Evolutionary conservation across 176 grass and related monocot species (phyloP), one percentile per base, ranked within the genome.

Genomic region (Eleusine indica): DNA sequence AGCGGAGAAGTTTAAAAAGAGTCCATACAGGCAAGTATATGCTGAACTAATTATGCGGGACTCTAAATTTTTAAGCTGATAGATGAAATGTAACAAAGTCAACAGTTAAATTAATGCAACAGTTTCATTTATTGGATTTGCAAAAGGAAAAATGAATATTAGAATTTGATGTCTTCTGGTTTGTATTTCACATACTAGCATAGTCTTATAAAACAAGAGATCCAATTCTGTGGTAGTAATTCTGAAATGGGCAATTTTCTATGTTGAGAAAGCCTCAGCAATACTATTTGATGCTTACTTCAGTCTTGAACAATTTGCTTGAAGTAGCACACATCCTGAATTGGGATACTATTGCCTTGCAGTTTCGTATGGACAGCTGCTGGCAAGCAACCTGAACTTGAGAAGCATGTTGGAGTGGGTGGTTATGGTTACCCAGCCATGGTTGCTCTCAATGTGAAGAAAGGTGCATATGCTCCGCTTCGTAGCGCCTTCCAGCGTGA

Each of bases 361-460:
- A 99, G 97, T 82, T 99, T 92, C 83, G 86, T 99, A 75, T 99
- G 91, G 97, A 70, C 88, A 66, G 93, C 87, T 35, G 91, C 97
- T 28, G 89, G 93, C 49, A 99, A 96, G 86, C 97, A 99, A 89
- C 29, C 61, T 81, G 91, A 96, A 73, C 88, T 99, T 5, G 93
- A 99, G 87, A 94, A 66, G 74, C 90, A 91, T 64, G 97, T 99
- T 66, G 93, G 97, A 76, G 97, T 99, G 40, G 97, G 97, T 69
- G 97, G 97, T 5, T 99, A 99, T 60, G 93, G 97, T 44, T 99
- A 99, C 81, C 97, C 93, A 32, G 97, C 93, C 77, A 90, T 96
- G 93, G 93, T 99, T 71, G 97, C 97, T 77, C 91, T 99, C 58
- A 99, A 96, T 64, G 87, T 89, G 73, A 99, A 96, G 81, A 99